Evolutionary conservation across 495 filamentous ascomycete species (phyloP), one percentile per base, ranked within the genome.

Genomic region (Daldinia caldariorum): DNA sequence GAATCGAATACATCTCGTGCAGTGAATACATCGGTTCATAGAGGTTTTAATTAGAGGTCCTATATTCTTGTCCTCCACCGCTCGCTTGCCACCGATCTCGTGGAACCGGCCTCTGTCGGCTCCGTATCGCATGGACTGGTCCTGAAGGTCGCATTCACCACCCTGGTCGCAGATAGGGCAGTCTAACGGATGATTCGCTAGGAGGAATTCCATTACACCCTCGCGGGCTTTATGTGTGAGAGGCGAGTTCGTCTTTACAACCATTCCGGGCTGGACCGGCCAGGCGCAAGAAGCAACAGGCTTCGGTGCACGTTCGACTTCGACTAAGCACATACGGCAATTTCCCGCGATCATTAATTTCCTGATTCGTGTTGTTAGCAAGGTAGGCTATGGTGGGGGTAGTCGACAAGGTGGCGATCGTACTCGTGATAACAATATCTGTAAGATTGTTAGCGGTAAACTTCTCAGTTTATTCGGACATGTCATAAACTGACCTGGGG

Each of bases 21-120:
- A 99, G 82, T 99, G 95, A 77, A 99, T 99, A 83, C 95, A 99
- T 76, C 95, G 86, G 83, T 98, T 99, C 95, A 99, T 99, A n/a
- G 96, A 98, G 14, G 95, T 99, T 85, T 99, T 99, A 78, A 99
- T 90, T 63, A 99, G 80, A n/a, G 95, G 95, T 6, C 95, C 95
- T 71, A 99, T 97, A 77, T 98, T 98, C 86, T 99, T 99, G 79
- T 99, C 95, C 83, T 99, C 95, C 34, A 97, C 93, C 5, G 92
- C 95, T 79, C 95, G 91, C 87, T 99, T 99, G 72, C 95, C 95
- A 47, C 87, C 88, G 69, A 92, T 82, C 82, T 99, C 95, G 79
- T 99, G 95, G 82, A 99, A 99, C 70, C 95, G 91, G 56, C 95
- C 95, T 70, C 95, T 88, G 79, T 99, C 95, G 55, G 92, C 92